phyloP scores from a whole-genome alignment of 2,329 filamentous ascomycete genomes.

The Pseudohalonectria lignicola region DNA sequence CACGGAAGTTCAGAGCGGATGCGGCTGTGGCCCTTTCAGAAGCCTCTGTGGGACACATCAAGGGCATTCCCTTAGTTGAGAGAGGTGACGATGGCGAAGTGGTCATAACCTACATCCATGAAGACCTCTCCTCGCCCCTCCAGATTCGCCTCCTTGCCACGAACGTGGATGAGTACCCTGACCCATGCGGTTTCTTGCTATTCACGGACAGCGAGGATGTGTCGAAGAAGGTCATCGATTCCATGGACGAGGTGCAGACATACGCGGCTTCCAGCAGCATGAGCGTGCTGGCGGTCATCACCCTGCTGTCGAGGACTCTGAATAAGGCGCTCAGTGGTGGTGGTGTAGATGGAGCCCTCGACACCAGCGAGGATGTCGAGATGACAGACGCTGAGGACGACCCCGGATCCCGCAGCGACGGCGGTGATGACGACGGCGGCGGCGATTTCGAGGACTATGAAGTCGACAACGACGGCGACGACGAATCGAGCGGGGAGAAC shows the following conservation, averaged over 20 bases:
- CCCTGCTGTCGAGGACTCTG: slow-evolving; percentile 28
- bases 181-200: slow-evolving; percentile 25
- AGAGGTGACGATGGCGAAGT: slow-evolving; percentile 63
- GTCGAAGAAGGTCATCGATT: slow-evolving; percentile 14
- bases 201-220: slow-evolving; percentile 28
- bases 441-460: slow-evolving; percentile 13
- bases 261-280: slow-evolving; percentile 30
- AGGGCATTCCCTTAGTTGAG: slow-evolving; percentile 41
- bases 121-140: slow-evolving; percentile 14
- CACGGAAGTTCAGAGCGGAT: slow-evolving; percentile 45
- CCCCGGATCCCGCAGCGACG: too few species aligned
- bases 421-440: slow-evolving; percentile 10
- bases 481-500: too few species aligned
- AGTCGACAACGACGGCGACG: slow-evolving; percentile 14
- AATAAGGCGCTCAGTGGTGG: slow-evolving; percentile 16
- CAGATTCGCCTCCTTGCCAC: slow-evolving; percentile 22
- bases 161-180: slow-evolving; percentile 25
- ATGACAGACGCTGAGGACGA: slow-evolving; percentile 13
- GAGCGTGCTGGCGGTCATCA: slow-evolving; percentile 26
- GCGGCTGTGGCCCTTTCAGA: slow-evolving; percentile 27
- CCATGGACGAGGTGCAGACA: slow-evolving; percentile 32
- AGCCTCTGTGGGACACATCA: slow-evolving; percentile 21
- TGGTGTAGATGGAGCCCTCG: neutral
- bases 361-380: slow-evolving; percentile 8
- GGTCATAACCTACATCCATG: slow-evolving; percentile 41